These are phyloP conservation scores for Wickerhamomyces rabaulensis DNA, from an alignment of 805 yeast genomes.

Conservation along the genomic window DNA sequence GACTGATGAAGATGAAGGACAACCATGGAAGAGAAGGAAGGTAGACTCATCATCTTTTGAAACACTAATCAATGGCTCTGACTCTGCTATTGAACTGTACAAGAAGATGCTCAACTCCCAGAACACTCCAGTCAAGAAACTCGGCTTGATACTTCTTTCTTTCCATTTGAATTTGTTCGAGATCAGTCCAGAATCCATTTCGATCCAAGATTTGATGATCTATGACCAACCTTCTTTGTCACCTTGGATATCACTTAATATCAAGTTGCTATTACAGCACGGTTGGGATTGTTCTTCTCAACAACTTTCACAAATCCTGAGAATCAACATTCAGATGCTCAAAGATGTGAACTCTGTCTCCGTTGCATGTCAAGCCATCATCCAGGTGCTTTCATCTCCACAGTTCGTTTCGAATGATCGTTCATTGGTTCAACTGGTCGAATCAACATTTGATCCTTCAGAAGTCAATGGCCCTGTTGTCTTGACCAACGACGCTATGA, in stretches of 20 bases:
- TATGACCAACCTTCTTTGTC: slow-evolving; percentile 10
- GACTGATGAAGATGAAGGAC: not conserved
- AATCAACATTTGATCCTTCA: slow-evolving; percentile 45
- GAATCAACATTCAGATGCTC: slow-evolving; percentile 29
- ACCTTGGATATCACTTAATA: slow-evolving; percentile 17
- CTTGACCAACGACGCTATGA: slow-evolving; percentile 40
- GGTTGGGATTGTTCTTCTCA: slow-evolving; percentile 16
- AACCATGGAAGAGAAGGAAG: slow-evolving; percentile 25
- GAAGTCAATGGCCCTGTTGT: slow-evolving; percentile 57
- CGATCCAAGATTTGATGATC: slow-evolving; percentile 4
- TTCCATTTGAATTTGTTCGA: slow-evolving; percentile 19
- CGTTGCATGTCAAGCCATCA: slow-evolving; percentile 20
- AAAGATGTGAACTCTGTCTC: slow-evolving; percentile 20
- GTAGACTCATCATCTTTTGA: slow-evolving; percentile 22
- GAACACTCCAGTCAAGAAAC: slow-evolving; percentile 1
- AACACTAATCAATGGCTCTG: slow-evolving; percentile 18
- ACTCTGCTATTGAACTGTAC: slow-evolving; percentile 25
- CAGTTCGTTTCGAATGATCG: slow-evolving; percentile 27
- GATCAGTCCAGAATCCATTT: slow-evolving; percentile 1
- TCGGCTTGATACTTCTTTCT: slow-evolving; percentile 26
- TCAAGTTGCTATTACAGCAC: slow-evolving; percentile 13
- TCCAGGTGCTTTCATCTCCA: slow-evolving; percentile 15
- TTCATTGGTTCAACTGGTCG: slow-evolving; percentile 40
- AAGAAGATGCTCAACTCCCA: slow-evolving; percentile 3
- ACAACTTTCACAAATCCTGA: slow-evolving; percentile 20